phyloP scores from a whole-genome alignment of 2,329 filamentous ascomycete species.

The Aspergillus calidoustus region DNA sequence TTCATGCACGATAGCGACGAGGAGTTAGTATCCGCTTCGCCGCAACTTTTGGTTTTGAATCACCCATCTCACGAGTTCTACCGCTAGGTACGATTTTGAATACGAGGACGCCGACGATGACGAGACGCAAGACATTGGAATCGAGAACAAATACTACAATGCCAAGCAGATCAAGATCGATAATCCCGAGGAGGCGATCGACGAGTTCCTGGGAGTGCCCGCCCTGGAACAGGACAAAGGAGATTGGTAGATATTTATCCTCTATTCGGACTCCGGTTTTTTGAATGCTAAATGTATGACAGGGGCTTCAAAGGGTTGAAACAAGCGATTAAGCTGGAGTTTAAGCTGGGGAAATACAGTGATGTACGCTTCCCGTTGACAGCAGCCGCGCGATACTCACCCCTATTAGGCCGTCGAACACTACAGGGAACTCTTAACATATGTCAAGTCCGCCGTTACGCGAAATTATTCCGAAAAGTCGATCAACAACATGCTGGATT shows the following conservation, averaged over 20 bases:
- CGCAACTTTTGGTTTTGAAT: background rate
- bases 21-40: constrained; percentile 60
- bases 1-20: constrained; percentile 93
- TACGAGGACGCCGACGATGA: constrained; percentile 95
- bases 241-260: constrained; percentile 68
- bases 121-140: constrained; percentile 84
- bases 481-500: constrained; percentile 99
- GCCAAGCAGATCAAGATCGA: constrained; percentile 93
- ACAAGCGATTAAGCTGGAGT: constrained; percentile 97
- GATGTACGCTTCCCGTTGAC: constrained; percentile 60
- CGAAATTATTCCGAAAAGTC: constrained; percentile 99
- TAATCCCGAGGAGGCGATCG: constrained; percentile 85
- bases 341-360: constrained; percentile 85
- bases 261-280: background rate
- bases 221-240: constrained; percentile 86
- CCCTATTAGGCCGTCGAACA: constrained; percentile 77
- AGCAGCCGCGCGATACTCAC: constrained; percentile 3
- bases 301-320: constrained; percentile 95
- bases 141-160: constrained; percentile 99
- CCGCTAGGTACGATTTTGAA: constrained; percentile 83
- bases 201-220: constrained; percentile 89
- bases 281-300: constrained; percentile 28
- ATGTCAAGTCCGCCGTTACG: constrained; percentile 95
- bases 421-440: constrained; percentile 92
- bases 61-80: constrained; percentile 30